phyloP scores from a whole-genome alignment of 2,329 filamentous ascomycete species.

The Neofusicoccum sp. region DNA sequence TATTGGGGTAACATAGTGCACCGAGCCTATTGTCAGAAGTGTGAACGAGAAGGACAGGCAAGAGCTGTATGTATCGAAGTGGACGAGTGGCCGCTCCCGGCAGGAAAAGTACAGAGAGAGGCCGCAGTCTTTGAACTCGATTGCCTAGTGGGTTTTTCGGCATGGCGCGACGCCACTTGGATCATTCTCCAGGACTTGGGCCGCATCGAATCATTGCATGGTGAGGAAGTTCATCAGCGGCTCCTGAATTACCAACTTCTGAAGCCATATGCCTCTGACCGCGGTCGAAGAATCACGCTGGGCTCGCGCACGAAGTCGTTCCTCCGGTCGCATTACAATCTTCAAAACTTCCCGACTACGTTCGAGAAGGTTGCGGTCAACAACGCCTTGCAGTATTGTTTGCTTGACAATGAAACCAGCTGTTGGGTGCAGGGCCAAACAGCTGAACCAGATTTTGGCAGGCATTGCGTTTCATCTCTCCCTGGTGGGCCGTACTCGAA shows the following conservation, averaged over 20 bases:
- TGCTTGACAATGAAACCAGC: slow-evolving; percentile 25
- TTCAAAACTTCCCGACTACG: slow-evolving; percentile 26
- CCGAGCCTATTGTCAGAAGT: slow-evolving; percentile 31
- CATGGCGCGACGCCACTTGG: slow-evolving; percentile 21
- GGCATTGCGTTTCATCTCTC: neutral
- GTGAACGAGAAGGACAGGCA: slow-evolving; percentile 37
- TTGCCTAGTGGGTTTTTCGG: slow-evolving; percentile 3
- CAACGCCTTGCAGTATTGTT: slow-evolving; percentile 45
- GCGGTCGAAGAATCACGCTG: neutral
- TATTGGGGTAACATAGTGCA: neutral
- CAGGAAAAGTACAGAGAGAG: slow-evolving; percentile 35
- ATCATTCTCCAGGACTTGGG: neutral
- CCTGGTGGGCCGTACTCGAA: neutral
- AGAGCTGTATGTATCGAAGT: slow-evolving; percentile 47
- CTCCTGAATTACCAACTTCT: neutral
- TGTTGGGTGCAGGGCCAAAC: neutral
- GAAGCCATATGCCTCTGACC: neutral
- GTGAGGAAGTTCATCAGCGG: neutral
- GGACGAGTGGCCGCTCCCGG: slow-evolving; percentile 61
- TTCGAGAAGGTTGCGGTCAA: slow-evolving; percentile 42
- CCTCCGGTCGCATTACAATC: slow-evolving; percentile 33
- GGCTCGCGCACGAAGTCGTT: slow-evolving; percentile 7
- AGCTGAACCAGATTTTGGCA: neutral
- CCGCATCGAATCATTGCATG: neutral
- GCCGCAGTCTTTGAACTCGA: slow-evolving; percentile 55